Base-by-base conservation (phyloP, 176 grass and related monocot species). In the Triticum dicoccoides region DNA sequence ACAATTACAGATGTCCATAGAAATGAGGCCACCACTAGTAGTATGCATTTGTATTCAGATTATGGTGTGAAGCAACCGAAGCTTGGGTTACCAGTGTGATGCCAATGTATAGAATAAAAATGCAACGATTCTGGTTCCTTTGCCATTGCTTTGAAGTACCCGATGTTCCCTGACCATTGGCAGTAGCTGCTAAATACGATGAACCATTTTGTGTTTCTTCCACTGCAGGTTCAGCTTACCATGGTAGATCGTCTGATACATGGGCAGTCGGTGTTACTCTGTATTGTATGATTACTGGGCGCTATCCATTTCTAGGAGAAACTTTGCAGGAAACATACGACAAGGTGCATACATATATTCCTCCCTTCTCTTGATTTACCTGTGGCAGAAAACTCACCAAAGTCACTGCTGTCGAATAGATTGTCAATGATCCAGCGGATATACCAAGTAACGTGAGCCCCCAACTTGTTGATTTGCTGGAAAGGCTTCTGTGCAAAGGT, bases 401-500 rank as follows among this genome's bases (percentile, higher is more conserved):
- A 20, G 32, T 45, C 10, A 11, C 85, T 69, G 17, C 47, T 32
- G 51, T 47, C 2, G 11, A 85, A 73, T 77, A 98, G 95, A 93
- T 98, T 69, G 84, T 86, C 65, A 93, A 91, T 25, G 89, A 93
- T 83, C 74, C 88, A 21, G 47, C 93, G 67, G 37, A 90, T 49
- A 73, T 95, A 76, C 88, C 95, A 8, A 86, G 64, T 1, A 69
- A 87, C 68, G 91, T 92, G 77, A 93, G 87, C 73, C 88, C 93
- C 37, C 81, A 86, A 82, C 83, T 94, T 80, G 81, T 68, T 83
- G 90, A 90, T 86, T 91, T 98, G 85, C 59, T 98, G 61, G 73
- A 84, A 92, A 78, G 83, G 70, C 91, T 98, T 79, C 96, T 98
- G 64, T 98, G 88, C 83, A 98, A 94, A 95, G 93, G 93, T 98